Percentiles rank a stretch among this genome's conserved stretches.
Conservation (phyloP, 495 filamentous ascomycete species). For the Aspergillus biplanus region DNA sequence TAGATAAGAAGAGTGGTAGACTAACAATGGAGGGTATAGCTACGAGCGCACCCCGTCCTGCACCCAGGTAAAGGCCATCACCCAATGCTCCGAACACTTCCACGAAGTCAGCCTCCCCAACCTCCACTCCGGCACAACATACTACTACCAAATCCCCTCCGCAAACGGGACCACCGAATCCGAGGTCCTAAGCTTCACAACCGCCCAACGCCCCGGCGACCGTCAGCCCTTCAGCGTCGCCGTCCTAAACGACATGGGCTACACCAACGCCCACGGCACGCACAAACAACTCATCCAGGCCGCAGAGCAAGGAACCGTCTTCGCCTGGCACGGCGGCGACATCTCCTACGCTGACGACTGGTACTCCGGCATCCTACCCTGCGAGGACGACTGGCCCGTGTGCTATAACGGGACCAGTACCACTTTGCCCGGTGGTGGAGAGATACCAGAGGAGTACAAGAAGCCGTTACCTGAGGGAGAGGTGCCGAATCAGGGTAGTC, state of each 20-base stretch:
- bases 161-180: constrained; percentile 38
- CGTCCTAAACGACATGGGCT: constrained; percentile 54
- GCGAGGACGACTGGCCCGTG: constrained; percentile 51
- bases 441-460: constrained; percentile 41
- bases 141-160: constrained; percentile 24
- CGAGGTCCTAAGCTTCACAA: constrained; percentile 38
- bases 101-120: constrained; percentile 35
- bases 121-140: constrained; percentile 29
- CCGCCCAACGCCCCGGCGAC: constrained; percentile 45
- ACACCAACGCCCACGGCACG: constrained; percentile 53
- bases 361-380: constrained; percentile 54
- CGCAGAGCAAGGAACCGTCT: constrained; percentile 42
- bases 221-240: constrained; percentile 35
- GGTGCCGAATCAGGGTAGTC: constrained; percentile 47
- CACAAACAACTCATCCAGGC: constrained; percentile 44
- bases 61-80: constrained; percentile 45
- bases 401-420: constrained; percentile 56
- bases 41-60: constrained; percentile 58
- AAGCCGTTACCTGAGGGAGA: constrained; percentile 51
- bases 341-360: constrained; percentile 45
- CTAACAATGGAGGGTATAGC: too few relatives aligned
- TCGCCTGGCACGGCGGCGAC: constrained; percentile 58
- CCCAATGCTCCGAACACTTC: constrained; percentile 56
- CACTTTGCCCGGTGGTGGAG: constrained; percentile 22
- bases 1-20: too few relatives aligned